Evolutionary conservation across 2,329 filamentous ascomycete genomes (phyloP), one percentile per base, ranked within the genome.

Genomic region (Phyllosticta citriasiana): DNA sequence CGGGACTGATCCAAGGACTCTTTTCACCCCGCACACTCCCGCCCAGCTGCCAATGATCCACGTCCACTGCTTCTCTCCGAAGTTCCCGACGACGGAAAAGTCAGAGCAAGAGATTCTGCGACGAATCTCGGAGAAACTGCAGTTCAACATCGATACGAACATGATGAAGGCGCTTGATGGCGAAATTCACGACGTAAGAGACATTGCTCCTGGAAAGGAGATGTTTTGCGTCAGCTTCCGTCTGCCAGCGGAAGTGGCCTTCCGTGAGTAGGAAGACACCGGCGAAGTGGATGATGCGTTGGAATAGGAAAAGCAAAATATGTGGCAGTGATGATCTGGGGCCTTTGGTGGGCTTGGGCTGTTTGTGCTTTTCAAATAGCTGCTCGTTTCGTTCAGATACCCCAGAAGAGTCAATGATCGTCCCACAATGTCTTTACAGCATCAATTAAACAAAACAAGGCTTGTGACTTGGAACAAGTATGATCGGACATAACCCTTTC

Each of bases 201-300:
- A 95, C 66, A 94, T 99, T 60, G 89, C 91, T 62, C 94, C 94
- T 4, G 88, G 90, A 70, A 99, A 99, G 80, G 84, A 88, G 71
- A 97, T 97, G 92, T 97, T 93, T 74, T 97, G 94, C 73, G 93
- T 91, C 30, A 95, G 86, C 66, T 97, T 99, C 76, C 84, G 91
- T 64, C 72, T 99, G 63, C 94, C 94, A 2, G 76, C 79, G 35
- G 85, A 89, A 67, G 89, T 97, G 5, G 94, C 92, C 14, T 97
- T 96, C 77, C 56, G 60, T 26, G 25, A 35, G 52, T 14, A 30
- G 25, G 75, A 69, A 79, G 52, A n/a, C 12, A 6, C 25, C 22
- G 52, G 25, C 22, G 3, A 53, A 25, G 25, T 14, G 9, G 8
- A 22, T 4, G 22, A 25, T 12, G 22, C 51, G 51, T 53, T 53